phyloP scores from a whole-genome alignment of 2,329 filamentous ascomycete species.

The Penicillium psychrosexuale region DNA sequence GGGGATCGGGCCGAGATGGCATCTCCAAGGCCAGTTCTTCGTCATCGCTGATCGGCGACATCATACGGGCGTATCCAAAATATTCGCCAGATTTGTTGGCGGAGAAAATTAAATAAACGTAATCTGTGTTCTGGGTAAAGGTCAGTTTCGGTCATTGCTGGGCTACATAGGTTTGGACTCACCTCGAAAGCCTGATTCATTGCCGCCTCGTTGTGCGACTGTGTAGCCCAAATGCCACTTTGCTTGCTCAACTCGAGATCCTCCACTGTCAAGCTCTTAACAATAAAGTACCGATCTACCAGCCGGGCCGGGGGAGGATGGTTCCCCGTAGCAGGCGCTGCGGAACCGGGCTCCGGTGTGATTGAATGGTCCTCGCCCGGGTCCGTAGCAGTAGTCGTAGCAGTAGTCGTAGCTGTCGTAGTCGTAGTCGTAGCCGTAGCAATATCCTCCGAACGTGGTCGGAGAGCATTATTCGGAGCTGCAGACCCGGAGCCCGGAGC shows the following conservation, averaged over 20 bases:
- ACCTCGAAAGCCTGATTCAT: slow-evolving; percentile 83
- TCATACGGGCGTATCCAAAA: slow-evolving; percentile 91
- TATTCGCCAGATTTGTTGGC: slow-evolving; percentile 98
- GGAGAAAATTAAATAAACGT: slow-evolving; percentile 89
- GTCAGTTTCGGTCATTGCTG: background rate
- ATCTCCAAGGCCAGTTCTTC: slow-evolving; percentile 67
- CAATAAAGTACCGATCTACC: slow-evolving; percentile 79
- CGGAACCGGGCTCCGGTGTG: slow-evolving; percentile 11
- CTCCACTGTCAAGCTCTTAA: slow-evolving; percentile 89
- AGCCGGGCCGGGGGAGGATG: slow-evolving; percentile 33
- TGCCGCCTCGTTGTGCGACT: slow-evolving; percentile 83
- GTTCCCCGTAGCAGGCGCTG: slow-evolving; percentile 15
- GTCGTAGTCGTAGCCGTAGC: slow-evolving; percentile 1
- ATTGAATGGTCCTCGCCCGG: slow-evolving; percentile 8
- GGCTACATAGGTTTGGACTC: slow-evolving; percentile 24
- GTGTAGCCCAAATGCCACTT: slow-evolving; percentile 89
- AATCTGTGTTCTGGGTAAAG: slow-evolving; percentile 64
- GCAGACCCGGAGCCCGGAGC: slow-evolving; percentile 36
- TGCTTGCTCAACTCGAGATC: slow-evolving; percentile 85
- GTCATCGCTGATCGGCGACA: slow-evolving; percentile 76
- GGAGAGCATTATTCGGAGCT: slow-evolving; percentile 37
- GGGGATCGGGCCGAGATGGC: slow-evolving; percentile 60
- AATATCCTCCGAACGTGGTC: slow-evolving; percentile 8
- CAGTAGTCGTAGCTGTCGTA: background rate
- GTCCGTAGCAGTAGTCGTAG: background rate